These are phyloP conservation scores for Sphaerobolus stellatus DNA, from an alignment of 1,284 basidiomycete species.

Conservation along the genomic window DNA sequence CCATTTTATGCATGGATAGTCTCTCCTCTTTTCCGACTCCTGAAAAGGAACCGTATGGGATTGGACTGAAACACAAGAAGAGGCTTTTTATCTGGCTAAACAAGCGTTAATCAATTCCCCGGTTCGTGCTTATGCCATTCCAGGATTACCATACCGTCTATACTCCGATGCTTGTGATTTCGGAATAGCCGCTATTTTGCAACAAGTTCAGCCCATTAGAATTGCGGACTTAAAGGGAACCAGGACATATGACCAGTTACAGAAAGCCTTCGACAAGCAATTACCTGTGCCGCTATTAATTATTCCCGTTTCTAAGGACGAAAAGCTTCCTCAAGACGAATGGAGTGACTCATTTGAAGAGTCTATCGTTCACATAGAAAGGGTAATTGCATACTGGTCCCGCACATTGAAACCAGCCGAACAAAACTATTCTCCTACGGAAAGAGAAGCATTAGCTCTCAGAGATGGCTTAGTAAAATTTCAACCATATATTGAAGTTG, in stretches of 20 bases:
- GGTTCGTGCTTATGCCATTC: conserved; percentile 21
- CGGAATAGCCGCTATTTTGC: conserved; percentile 27
- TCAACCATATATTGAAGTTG: conserved; percentile 19
- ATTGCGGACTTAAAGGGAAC: conserved; percentile 25
- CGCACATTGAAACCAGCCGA: conserved; percentile 30
- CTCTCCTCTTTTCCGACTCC: conserved; percentile 18
- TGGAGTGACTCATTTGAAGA: conserved; percentile 20
- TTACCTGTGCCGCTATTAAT: not conserved
- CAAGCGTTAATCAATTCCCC: conserved; percentile 17
- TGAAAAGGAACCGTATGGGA: conserved; percentile 18
- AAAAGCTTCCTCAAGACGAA: conserved; percentile 9
- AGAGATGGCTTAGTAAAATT: conserved; percentile 22
- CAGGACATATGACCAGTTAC: conserved; percentile 17
- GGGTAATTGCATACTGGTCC: conserved; percentile 37
- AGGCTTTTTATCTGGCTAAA: conserved; percentile 18
- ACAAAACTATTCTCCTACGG: conserved; percentile 23
- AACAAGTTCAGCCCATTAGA: conserved; percentile 30
- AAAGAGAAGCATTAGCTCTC: conserved; percentile 24
- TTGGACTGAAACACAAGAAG: conserved; percentile 17
- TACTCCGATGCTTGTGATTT: conserved; percentile 34
- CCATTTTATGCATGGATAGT: conserved; percentile 30
- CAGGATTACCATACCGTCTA: conserved; percentile 24
- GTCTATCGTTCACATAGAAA: conserved; percentile 23
- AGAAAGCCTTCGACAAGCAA: conserved; percentile 15
- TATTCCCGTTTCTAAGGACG: not conserved